A percentile compares a stretch with the other conserved stretches of the same genome.
phyloP scores from a whole-genome alignment of 306 rosid genomes.

The Cicer bijugum region DNA sequence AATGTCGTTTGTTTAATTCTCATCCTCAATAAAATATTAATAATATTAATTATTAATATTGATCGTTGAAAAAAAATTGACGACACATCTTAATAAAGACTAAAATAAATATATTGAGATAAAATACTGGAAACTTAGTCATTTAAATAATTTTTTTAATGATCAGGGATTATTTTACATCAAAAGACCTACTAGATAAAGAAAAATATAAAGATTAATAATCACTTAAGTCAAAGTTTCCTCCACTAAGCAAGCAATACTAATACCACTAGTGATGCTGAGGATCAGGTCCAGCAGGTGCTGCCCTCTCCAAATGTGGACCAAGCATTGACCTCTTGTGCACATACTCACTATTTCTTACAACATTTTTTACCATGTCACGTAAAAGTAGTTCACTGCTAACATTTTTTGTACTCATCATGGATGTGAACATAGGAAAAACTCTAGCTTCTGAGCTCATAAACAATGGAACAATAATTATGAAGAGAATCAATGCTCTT shows the following conservation, averaged over 20 bases:
- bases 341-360: not conserved
- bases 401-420: slow-evolving; percentile 26
- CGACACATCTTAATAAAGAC: not conserved
- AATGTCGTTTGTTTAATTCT: no score
- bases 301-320: slow-evolving; percentile 37
- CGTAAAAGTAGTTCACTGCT: slow-evolving; percentile 43
- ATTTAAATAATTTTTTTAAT: not conserved
- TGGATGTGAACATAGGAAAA: slow-evolving; percentile 32
- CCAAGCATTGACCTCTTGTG: slow-evolving; percentile 46
- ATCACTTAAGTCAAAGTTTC: slow-evolving; percentile 14
- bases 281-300: slow-evolving; percentile 68
- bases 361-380: slow-evolving; percentile 31
- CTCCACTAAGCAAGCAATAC: slow-evolving; percentile 3
- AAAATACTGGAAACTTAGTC: not conserved
- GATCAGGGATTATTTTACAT: slow-evolving; percentile 1
- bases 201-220: slow-evolving; percentile 27
- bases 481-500: slow-evolving; percentile 42
- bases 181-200: not conserved
- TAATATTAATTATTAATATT: no score
- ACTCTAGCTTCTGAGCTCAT: slow-evolving; percentile 52
- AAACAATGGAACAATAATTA: slow-evolving; percentile 42
- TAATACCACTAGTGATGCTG: slow-evolving; percentile 54
- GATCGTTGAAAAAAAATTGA: no score
- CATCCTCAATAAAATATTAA: no score
- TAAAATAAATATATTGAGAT: not conserved